Conservation (phyloP, 1,284 basidiomycete species). For the Garcileccinum viscosum region DNA sequence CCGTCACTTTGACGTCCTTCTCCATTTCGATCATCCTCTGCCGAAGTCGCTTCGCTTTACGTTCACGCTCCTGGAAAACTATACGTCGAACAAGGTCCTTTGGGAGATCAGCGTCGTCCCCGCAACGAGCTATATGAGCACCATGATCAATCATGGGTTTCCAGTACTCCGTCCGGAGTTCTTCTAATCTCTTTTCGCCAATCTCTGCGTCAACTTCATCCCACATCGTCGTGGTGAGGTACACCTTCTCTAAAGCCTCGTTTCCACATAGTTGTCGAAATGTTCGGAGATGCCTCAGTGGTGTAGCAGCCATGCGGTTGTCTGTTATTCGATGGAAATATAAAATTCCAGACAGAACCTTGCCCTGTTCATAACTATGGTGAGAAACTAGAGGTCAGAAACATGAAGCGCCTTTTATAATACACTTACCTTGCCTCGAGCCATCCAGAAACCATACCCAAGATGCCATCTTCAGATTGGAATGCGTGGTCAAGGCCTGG, state of each 20-base stretch:
- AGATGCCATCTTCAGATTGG: conserved; percentile 26
- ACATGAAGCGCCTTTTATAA: background rate
- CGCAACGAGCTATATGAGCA: background rate
- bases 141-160: background rate
- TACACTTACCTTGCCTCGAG: conserved; percentile 19
- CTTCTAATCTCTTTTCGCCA: conserved; percentile 4
- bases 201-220: conserved; percentile 1
- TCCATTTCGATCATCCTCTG: conserved; percentile 1
- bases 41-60: background rate
- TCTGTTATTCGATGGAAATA: too few relatives aligned
- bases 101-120: background rate
- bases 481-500: conserved; percentile 15
- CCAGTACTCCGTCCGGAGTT: conserved; percentile 5
- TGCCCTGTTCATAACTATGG: conserved; percentile 32
- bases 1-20: conserved; percentile 12
- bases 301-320: background rate
- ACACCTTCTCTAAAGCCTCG: background rate
- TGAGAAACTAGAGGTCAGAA: background rate
- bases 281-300: background rate
- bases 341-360: background rate
- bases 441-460: conserved; percentile 7
- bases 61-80: background rate
- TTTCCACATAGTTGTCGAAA: background rate
- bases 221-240: too few relatives aligned
- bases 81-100: conserved; percentile 1